These are phyloP conservation scores for Ophiostoma fasciatum DNA, from an alignment of 2,329 filamentous ascomycete species.

Conservation along the genomic window DNA sequence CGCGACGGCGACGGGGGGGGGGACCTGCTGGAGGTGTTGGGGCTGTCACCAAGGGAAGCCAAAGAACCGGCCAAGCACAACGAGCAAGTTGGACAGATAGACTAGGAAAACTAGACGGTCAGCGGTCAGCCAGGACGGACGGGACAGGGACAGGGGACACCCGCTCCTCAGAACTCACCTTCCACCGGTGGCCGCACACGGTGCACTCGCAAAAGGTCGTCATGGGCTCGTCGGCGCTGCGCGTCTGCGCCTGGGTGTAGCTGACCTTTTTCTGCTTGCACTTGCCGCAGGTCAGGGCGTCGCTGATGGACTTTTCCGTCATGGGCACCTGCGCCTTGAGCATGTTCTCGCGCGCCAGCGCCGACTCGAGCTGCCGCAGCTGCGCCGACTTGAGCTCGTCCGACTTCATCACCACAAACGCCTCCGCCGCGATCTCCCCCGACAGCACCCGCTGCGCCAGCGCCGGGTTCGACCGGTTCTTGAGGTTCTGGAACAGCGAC, in stretches of 20 bases:
- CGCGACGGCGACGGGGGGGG: slow-evolving; percentile 16
- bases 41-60: slow-evolving; percentile 20
- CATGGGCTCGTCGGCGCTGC: slow-evolving; percentile 89
- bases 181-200: slow-evolving; percentile 56
- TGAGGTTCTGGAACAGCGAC: slow-evolving; percentile 86
- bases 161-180: slow-evolving; percentile 47
- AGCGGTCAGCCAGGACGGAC: neutral
- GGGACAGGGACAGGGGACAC: neutral
- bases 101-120: slow-evolving; percentile 1
- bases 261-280: slow-evolving; percentile 90
- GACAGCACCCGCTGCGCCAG: slow-evolving; percentile 63
- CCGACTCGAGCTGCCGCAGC: slow-evolving; percentile 59
- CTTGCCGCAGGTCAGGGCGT: slow-evolving; percentile 76
- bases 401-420: slow-evolving; percentile 74
- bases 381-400: slow-evolving; percentile 85
- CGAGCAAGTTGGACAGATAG: neutral
- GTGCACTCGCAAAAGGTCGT: slow-evolving; percentile 62
- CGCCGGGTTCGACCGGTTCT: slow-evolving; percentile 72
- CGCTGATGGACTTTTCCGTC: slow-evolving; percentile 79
- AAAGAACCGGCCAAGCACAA: neutral
- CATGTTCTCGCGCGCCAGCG: slow-evolving; percentile 84
- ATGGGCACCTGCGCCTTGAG: slow-evolving; percentile 91
- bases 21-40: slow-evolving; percentile 36
- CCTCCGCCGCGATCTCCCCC: slow-evolving; percentile 54
- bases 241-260: slow-evolving; percentile 91